Base-by-base conservation (phyloP, 1,139 yeast genomes). In the Nakaseomyces sp. region DNA sequence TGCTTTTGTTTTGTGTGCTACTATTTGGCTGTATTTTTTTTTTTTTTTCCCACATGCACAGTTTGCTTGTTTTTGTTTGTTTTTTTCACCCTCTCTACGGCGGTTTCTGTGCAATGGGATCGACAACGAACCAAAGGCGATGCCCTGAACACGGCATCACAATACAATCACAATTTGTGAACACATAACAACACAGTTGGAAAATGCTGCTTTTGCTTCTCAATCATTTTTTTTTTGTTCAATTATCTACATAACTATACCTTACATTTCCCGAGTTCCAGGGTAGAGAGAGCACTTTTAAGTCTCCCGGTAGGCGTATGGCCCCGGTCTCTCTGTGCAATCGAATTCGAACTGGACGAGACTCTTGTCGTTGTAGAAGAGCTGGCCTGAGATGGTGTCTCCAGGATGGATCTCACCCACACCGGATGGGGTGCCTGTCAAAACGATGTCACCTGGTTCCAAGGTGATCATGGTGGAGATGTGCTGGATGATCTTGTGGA, bases 351-450 rank as follows among this genome's bases (percentile, higher is more conserved):
- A 73, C 37, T 72, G 76, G 35, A 71, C 76, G 35, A 88, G 60
- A 13, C 71, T 69, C 46, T 74, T 58, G 9, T 79, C 91, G 35
- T 73, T 74, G 35, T 73, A 74, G 29, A 64, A 66, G 51, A 84
- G 64, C 50, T 74, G 72, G 9, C 94, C 95, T 44, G 72, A 71
- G 32, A 91, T 70, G 38, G 64, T 64, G 62, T 91, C 97, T 6
- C 96, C 97, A 1, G 94, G 82, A 8, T 63, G 66, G 40, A 89
- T 68, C 31, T 73, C 70, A 10, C 97, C 96, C 9, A 91, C 99
- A n/a, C 99, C 99, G 65, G 89, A 87, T 38, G 98, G 98, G 1
- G 98, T 91, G 12, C 98, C 98, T 0, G 97, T 91, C 48, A 89
- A 71, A 47, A 91, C 81, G 54, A 91, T 73, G 60, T 91, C 97